Base-by-base conservation (phyloP, 495 filamentous ascomycete species). In the Venustampulla echinocandica region DNA sequence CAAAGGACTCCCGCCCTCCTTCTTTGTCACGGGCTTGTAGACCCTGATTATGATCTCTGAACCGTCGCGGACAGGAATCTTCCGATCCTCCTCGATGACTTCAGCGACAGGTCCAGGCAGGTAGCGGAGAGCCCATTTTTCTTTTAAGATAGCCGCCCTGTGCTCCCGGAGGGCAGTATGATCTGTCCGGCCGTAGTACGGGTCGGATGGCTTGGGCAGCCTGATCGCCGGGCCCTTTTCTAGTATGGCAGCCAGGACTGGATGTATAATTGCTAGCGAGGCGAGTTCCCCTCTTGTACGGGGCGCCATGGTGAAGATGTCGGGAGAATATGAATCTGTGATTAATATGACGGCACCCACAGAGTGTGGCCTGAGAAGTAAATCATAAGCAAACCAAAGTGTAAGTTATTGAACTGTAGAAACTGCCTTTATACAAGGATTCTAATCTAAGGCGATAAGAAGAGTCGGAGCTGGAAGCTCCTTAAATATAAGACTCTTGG, bases 21-120 rank as follows among this genome's bases (percentile, higher is more conserved):
- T 47, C 5, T 56, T 47, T 17, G 32, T 43, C 1, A 52, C 34
- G 1, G 67, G 69, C n/a, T 54, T 58, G 43, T 55, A 56, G 21
- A 68, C 52, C 35, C 57, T 56, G n/a, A 68, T 59, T 4, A 52
- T 52, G 48, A 65, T 66, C 44, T 51, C 34, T 15, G 61, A 25
- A 1, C 67, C 67, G 42, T 71, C 67, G 3, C 65, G 55, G 55
- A 68, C 60, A 10, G 60, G 49, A 28, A 73, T 62, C 47, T 54
- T 48, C 24, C 49, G 55, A 19, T 71, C 52, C 42, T 58, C 35
- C 53, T 59, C 51, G 44, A 21, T 37, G 27, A 47, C 44, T 39
- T 38, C 44, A 11, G 20, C 5, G 22, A 38, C 39, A n/a, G 30
- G 44, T 17, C 43, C 27, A 11, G 17, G 43, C 22, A 34, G 17